Conservation (phyloP, 768 basidiomycete species). For the Daedaleopsis sinensis region DNA sequence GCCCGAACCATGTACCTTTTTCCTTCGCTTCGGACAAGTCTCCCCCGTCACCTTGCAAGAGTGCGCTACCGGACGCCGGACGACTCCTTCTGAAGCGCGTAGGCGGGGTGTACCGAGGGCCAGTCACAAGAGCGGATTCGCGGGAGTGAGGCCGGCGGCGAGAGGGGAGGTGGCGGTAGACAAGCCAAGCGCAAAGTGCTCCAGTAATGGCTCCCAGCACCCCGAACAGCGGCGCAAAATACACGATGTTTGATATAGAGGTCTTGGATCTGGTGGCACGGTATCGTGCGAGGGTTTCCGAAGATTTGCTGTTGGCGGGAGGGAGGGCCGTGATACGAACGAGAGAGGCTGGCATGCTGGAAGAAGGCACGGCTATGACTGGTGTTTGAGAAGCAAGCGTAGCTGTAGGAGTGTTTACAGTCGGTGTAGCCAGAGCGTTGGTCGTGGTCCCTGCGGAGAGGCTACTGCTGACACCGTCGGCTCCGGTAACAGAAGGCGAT, state of each 20-base stretch:
- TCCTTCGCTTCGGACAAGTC: neutral
- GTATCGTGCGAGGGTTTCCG: conserved; percentile 1
- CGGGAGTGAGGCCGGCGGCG: neutral
- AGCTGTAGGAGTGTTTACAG: neutral
- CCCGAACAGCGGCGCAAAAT: conserved; percentile 34
- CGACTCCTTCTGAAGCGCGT: conserved; percentile 1
- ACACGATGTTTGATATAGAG: conserved; percentile 27
- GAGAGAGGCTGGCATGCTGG: conserved; percentile 12
- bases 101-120: conserved; percentile 31
- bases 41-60: conserved; percentile 6
- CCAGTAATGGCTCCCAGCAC: conserved; percentile 30
- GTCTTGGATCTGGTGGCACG: neutral
- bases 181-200: conserved; percentile 23
- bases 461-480: neutral
- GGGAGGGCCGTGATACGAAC: conserved; percentile 31
- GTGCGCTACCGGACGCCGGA: neutral
- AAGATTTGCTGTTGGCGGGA: conserved; percentile 22
- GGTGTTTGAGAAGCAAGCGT: neutral
- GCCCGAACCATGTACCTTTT: conserved; percentile 17
- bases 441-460: neutral
- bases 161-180: conserved; percentile 17
- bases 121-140: conserved; percentile 24
- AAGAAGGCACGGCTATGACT: neutral
- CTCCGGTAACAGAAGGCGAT: neutral
- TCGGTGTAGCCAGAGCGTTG: neutral